These are phyloP conservation scores for Phragmites australis DNA, from an alignment of 176 grass and related monocot species.

Conservation along the genomic window DNA sequence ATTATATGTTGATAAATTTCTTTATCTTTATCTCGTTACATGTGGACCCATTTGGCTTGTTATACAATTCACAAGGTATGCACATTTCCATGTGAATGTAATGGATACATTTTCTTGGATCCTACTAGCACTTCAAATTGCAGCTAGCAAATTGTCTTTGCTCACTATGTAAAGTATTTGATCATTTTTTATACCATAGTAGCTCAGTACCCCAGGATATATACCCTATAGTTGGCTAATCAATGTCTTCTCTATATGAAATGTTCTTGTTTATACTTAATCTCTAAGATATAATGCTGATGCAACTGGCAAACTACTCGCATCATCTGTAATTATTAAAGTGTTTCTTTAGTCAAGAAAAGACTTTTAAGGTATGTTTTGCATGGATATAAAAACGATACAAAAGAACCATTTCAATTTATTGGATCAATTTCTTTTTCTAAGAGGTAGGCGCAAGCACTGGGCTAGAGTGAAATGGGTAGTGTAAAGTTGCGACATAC, in stretches of 20 bases:
- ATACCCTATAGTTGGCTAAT: neutral
- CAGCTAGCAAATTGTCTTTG: neutral
- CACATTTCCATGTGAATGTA: neutral
- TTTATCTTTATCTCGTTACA: neutral
- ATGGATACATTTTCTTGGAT: neutral
- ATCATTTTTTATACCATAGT: neutral
- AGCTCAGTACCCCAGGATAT: neutral
- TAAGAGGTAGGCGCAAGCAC: neutral
- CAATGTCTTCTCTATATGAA: neutral
- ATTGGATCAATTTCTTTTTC: neutral
- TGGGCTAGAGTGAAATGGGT: neutral
- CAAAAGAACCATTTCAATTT: no score
- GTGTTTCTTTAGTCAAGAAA: neutral
- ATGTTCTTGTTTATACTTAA: neutral
- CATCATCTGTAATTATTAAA: neutral
- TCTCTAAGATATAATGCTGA: neutral
- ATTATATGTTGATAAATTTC: neutral
- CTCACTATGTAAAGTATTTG: neutral
- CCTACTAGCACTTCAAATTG: neutral
- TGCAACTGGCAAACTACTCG: neutral
- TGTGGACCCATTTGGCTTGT: neutral
- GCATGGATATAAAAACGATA: neutral
- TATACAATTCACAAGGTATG: neutral
- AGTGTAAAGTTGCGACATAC: neutral
- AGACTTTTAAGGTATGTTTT: neutral